A percentile compares a stretch with the other conserved stretches of the same genome.
These are phyloP conservation scores for Trypanosomatidae sp. DNA, from an alignment of 208 protist species.

Conservation along the genomic window DNA sequence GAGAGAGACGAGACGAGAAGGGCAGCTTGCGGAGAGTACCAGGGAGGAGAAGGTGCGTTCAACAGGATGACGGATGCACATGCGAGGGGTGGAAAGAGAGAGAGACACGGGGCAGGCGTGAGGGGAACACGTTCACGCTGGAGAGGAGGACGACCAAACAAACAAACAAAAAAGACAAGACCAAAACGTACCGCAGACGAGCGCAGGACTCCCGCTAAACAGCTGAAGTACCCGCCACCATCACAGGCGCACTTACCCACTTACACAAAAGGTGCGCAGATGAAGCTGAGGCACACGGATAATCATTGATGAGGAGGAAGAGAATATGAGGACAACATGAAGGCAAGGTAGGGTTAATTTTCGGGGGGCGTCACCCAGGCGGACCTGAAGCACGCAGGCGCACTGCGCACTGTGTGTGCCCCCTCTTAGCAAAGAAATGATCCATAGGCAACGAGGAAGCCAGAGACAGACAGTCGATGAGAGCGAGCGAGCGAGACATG, in stretches of 20 bases:
- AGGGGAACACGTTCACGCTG: not conserved
- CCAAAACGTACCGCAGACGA: not conserved
- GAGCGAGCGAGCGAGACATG: not conserved
- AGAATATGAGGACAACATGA: not conserved
- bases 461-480: not conserved
- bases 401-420: not conserved
- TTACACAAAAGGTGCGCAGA: not conserved
- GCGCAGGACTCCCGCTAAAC: not conserved
- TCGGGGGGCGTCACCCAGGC: not conserved
- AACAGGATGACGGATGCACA: not conserved
- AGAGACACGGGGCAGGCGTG: not conserved
- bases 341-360: not conserved
- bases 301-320: not conserved
- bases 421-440: not conserved
- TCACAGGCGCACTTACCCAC: not conserved
- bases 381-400: not conserved
- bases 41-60: not conserved
- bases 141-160: not conserved
- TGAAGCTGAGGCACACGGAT: not conserved
- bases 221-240: not conserved
- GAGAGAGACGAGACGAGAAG: not conserved
- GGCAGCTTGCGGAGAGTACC: not conserved
- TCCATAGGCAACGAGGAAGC: not conserved
- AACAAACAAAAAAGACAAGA: not conserved
- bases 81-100: not conserved